Base-by-base conservation (phyloP, 345 rosid species). In the Boechera divaricarpa region DNA sequence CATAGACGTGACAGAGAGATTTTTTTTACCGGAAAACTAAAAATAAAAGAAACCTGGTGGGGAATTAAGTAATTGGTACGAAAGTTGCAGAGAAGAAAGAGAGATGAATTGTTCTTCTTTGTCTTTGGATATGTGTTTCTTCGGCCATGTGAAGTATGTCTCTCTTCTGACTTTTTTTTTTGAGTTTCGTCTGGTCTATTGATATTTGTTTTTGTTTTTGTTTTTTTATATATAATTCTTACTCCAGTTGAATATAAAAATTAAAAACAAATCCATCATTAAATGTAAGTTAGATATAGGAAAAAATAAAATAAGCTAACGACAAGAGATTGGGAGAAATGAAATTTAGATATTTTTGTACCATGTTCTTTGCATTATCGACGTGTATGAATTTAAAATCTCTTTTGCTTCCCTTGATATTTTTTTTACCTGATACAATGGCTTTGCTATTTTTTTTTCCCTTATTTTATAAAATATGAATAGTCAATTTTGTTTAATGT, bases 141-240 rank as follows among this genome's bases (percentile, higher is more conserved):
- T 69, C 64, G 65, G 58, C 70, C 80, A 76, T 70, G 66, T 77
- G 71, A 77, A 77, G 75, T 58, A 76, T 61, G 75, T 58, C 35
- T 77, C 58, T 49, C 77, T 67, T 67, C 78, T 73, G 78, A 79
- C 74, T 67, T 76, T 77, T 71, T 63, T 39, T 39, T 39, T 39
- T 39, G 31, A 77, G 54, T 78, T 70, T 77, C 66, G 38, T 77
- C 44, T 5, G 49, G 70, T 72, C 67, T 49, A 31, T 78, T 39
- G 39, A 36, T 39, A 64, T 64, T 28, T 49, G 29, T 29, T 63
- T 26, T 29, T 31, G 16, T 21, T 21, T 21, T 21, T 21, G 1
- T 21, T 21, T 21, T 21, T 21, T 21, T 21, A 1, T 15, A 32
- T 28, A 6, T 72, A 6, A 48, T 48, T 64, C 28, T 26, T 26